A percentile compares a stretch with the other conserved stretches of the same genome.
Evolutionary conservation across 805 yeast genomes (phyloP).

Genomic region (Myxozyma geophila): DNA sequence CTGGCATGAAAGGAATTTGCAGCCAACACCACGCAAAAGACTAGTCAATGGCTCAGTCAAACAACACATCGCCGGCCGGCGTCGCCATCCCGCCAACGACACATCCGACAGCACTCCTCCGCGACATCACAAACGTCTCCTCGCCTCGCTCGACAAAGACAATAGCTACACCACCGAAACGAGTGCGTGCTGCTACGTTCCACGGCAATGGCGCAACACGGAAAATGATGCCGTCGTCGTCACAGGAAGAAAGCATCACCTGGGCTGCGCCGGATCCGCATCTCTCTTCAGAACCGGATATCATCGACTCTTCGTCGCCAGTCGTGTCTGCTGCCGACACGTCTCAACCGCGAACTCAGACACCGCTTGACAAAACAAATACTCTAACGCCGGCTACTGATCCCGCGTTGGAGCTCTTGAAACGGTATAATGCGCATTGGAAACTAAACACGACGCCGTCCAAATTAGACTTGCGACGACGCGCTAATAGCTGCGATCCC

Average conservation of each 20-base stretch:
- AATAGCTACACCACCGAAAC: too few relatives aligned
- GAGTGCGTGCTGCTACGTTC: too few relatives aligned
- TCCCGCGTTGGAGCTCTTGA: conserved; percentile 29
- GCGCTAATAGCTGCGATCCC: conserved; percentile 28
- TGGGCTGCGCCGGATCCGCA: conserved; percentile 25
- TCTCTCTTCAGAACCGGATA: conserved; percentile 24
- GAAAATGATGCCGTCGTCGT: not conserved
- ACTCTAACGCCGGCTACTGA: conserved; percentile 11
- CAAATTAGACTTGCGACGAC: conserved; percentile 3
- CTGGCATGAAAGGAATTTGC: too few relatives aligned
- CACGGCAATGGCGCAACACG: too few relatives aligned
- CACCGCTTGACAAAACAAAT: not conserved
- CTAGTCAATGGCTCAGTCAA: too few relatives aligned
- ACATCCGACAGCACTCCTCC: too few relatives aligned
- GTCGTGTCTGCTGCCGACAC: not conserved
- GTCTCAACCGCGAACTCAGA: not conserved
- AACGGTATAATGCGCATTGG: conserved; percentile 23
- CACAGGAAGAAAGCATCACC: conserved; percentile 20
- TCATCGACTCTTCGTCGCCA: not conserved
- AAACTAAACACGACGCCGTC: not conserved
- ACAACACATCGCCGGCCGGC: too few relatives aligned
- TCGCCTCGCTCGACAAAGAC: too few relatives aligned
- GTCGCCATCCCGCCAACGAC: too few relatives aligned
- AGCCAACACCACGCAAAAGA: too few relatives aligned
- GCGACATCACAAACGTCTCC: too few relatives aligned